These are phyloP conservation scores for Monosporascus sp. DNA, from an alignment of 2,329 filamentous ascomycete species.

Conservation along the genomic window DNA sequence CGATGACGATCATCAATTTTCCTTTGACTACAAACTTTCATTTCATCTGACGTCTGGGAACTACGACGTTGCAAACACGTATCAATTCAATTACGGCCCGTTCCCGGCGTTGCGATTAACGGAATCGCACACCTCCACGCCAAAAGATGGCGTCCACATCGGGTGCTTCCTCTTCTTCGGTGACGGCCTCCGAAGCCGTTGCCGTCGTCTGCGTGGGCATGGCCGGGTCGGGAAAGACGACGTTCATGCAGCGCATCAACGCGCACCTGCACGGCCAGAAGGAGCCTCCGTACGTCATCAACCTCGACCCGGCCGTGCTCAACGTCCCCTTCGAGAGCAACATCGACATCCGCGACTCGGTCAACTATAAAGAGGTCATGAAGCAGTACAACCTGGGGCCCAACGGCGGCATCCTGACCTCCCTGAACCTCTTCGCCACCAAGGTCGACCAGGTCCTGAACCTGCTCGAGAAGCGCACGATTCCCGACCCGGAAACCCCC, in stretches of 20 bases:
- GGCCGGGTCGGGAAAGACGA: conserved; percentile 99
- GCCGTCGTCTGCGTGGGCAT: conserved; percentile 94
- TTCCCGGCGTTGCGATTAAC: too few relatives aligned
- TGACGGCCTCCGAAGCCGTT: conserved; percentile 11
- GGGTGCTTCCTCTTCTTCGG: conserved; percentile 1
- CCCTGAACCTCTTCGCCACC: conserved; percentile 91
- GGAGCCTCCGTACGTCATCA: conserved; percentile 87
- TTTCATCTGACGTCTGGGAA: too few relatives aligned
- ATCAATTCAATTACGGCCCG: too few relatives aligned
- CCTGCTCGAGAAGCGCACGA: conserved; percentile 82
- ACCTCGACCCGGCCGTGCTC: conserved; percentile 91
- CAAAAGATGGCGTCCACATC: conserved; percentile 1
- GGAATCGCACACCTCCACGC: background rate
- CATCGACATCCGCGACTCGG: conserved; percentile 97
- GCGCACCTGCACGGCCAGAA: conserved; percentile 79
- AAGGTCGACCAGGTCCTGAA: conserved; percentile 94
- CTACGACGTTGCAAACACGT: too few relatives aligned
- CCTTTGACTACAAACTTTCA: background rate
- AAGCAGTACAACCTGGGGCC: conserved; percentile 97
- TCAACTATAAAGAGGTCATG: conserved; percentile 99
- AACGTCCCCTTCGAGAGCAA: conserved; percentile 93
- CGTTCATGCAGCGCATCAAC: conserved; percentile 98
- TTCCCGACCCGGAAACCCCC: conserved; percentile 55
- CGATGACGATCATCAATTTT: background rate
- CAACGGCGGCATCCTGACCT: conserved; percentile 94